Evolutionary conservation across 1,139 yeast genomes (phyloP).

Genomic region (Zygosaccharomyces pseudobailii): DNA sequence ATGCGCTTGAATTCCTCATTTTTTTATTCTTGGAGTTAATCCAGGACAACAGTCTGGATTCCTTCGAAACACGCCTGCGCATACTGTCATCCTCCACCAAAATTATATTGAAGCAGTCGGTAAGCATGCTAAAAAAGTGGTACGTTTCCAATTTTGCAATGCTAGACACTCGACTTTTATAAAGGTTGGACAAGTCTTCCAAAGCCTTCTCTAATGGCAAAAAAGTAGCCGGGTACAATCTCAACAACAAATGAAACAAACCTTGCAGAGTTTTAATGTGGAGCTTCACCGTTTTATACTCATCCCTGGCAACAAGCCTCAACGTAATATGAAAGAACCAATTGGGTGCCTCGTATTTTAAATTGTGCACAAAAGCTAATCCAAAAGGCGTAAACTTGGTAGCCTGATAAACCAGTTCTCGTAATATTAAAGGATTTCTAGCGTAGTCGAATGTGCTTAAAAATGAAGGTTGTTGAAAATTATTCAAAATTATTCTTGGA

Average conservation of each 20-base stretch:
- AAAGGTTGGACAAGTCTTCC: slow-evolving; percentile 8
- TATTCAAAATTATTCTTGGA: slow-evolving; percentile 42
- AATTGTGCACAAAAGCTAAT: slow-evolving; percentile 13
- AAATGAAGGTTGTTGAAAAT: slow-evolving; percentile 34
- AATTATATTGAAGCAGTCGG: slow-evolving; percentile 17
- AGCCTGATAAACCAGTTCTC: slow-evolving; percentile 18
- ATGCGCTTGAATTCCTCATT: slow-evolving; percentile 4
- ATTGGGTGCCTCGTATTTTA: slow-evolving; percentile 19
- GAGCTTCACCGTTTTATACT: slow-evolving; percentile 11
- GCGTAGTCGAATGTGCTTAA: slow-evolving; percentile 51
- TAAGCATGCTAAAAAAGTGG: slow-evolving; percentile 13
- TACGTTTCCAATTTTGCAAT: slow-evolving; percentile 17
- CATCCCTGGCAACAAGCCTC: not conserved
- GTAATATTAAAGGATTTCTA: slow-evolving; percentile 35
- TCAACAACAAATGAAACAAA: slow-evolving; percentile 12
- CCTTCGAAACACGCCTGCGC: slow-evolving; percentile 10
- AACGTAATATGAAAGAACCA: slow-evolving; percentile 21
- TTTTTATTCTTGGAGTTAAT: slow-evolving; percentile 12
- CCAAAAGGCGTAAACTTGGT: slow-evolving; percentile 13
- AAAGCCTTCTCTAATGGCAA: slow-evolving; percentile 16
- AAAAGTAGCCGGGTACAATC: slow-evolving; percentile 14
- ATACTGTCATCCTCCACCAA: slow-evolving; percentile 13
- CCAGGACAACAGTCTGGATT: slow-evolving; percentile 14
- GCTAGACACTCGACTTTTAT: slow-evolving; percentile 13
- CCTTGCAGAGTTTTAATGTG: slow-evolving; percentile 15